Percentiles rank a stretch among this genome's conserved stretches.
Conservation (phyloP, 2,329 filamentous ascomycete genomes). For the Zymoseptoria tritici region DNA sequence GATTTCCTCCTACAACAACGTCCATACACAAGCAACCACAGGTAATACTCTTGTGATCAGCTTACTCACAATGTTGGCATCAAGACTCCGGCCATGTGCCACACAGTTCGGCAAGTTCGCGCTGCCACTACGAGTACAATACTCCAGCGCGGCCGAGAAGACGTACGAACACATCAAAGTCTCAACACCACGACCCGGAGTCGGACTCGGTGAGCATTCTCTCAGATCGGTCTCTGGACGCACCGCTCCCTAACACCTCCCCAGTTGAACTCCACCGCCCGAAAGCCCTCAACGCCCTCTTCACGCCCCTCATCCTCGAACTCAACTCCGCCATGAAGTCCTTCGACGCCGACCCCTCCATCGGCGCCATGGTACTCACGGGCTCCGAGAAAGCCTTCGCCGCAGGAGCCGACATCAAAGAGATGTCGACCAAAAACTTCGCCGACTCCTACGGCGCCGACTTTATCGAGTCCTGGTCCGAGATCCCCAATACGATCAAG, state of each 20-base stretch:
- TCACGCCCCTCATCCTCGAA: constrained; percentile 81
- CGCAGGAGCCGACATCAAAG: constrained; percentile 96
- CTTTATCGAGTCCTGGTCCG: constrained; percentile 94
- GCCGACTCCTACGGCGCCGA: constrained; percentile 76
- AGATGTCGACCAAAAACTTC: constrained; percentile 93
- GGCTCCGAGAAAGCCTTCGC: constrained; percentile 87
- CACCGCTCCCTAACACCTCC: neutral
- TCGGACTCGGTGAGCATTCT: constrained; percentile 65
- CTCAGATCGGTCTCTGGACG: neutral
- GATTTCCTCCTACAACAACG: neutral
- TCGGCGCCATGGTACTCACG: constrained; percentile 75
- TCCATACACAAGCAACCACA: neutral
- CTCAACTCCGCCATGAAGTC: constrained; percentile 69
- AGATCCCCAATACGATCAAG: constrained; percentile 74
- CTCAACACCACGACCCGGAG: constrained; percentile 76
- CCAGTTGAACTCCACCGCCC: constrained; percentile 85
- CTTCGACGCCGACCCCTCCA: constrained; percentile 61
- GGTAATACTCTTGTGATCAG: neutral
- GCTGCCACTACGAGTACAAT: constrained; percentile 50
- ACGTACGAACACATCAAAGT: constrained; percentile 76
- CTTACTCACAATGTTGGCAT: constrained; percentile 22
- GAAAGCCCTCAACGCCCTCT: constrained; percentile 91
- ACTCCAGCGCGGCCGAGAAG: constrained; percentile 39
- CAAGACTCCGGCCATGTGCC: constrained; percentile 50
- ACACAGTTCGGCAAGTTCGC: constrained; percentile 52